Conservation (phyloP, 2,329 filamentous ascomycete species). For the Malbranchea cinnamomea region DNA sequence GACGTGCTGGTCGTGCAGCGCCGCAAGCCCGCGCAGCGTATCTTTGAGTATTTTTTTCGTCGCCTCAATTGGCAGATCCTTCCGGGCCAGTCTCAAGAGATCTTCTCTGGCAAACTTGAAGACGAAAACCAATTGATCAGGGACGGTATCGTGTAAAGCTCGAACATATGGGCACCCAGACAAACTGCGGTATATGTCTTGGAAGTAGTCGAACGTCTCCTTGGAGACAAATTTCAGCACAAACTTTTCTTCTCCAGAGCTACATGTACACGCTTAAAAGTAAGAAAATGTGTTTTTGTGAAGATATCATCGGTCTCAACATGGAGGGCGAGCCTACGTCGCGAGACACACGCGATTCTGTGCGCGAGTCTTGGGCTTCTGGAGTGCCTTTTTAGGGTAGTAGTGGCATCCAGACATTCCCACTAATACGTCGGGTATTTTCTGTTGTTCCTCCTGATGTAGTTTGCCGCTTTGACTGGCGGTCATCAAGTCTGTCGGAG, state of each 20-base stretch:
- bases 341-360: too few relatives aligned
- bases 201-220: slow-evolving; percentile 5
- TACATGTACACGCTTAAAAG: too few relatives aligned
- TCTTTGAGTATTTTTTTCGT: slow-evolving; percentile 30
- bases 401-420: too few relatives aligned
- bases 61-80: slow-evolving; percentile 19
- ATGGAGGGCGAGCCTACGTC: too few relatives aligned
- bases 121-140: slow-evolving; percentile 31
- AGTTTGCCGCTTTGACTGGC: too few relatives aligned
- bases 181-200: slow-evolving; percentile 3
- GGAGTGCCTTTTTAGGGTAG: too few relatives aligned
- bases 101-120: slow-evolving; percentile 31
- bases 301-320: not conserved
- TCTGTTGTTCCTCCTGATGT: too few relatives aligned
- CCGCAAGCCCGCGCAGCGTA: slow-evolving; percentile 23
- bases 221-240: slow-evolving; percentile 11
- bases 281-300: not conserved
- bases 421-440: too few relatives aligned
- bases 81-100: slow-evolving; percentile 29
- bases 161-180: slow-evolving; percentile 13
- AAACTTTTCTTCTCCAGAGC: slow-evolving; percentile 7
- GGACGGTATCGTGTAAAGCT: slow-evolving; percentile 27
- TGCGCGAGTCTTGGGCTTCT: too few relatives aligned
- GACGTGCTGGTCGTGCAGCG: slow-evolving; percentile 22
- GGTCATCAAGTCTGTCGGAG: too few relatives aligned